These are phyloP conservation scores for Gossypium schwendimanii DNA, from an alignment of 441 rosid species.

Conservation along the genomic window DNA sequence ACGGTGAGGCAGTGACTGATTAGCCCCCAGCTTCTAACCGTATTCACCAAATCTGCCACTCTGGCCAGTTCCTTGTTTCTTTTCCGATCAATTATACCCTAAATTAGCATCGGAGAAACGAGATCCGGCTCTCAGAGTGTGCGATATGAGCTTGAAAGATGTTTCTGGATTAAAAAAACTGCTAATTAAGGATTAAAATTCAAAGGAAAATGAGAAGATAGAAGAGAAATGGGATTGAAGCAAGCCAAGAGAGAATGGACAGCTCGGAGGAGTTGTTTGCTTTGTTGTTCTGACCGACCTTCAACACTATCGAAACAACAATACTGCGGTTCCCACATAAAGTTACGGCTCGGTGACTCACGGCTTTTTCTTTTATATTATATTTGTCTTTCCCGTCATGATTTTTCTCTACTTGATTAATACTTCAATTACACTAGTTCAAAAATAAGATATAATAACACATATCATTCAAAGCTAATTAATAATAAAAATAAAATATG, in stretches of 20 bases:
- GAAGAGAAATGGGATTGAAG: constrained; percentile 2
- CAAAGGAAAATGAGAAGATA: background rate
- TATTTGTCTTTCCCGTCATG: background rate
- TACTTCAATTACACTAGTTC: no score
- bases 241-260: constrained; percentile 7
- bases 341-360: constrained; percentile 4
- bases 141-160: background rate
- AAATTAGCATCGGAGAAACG: constrained; percentile 24
- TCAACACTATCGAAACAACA: background rate
- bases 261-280: constrained; percentile 15
- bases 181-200: background rate
- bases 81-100: constrained; percentile 27
- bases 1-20: constrained; percentile 81
- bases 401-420: no score
- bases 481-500: no score
- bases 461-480: no score
- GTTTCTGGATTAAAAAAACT: background rate
- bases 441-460: no score
- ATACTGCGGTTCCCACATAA: background rate
- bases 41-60: constrained; percentile 6
- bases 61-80: background rate
- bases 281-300: constrained; percentile 12
- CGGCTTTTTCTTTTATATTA: no score
- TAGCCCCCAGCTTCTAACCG: constrained; percentile 20
- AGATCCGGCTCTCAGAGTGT: constrained; percentile 2